Conservation (phyloP, 768 basidiomycete species). For the Kwoniella shandongensis region DNA sequence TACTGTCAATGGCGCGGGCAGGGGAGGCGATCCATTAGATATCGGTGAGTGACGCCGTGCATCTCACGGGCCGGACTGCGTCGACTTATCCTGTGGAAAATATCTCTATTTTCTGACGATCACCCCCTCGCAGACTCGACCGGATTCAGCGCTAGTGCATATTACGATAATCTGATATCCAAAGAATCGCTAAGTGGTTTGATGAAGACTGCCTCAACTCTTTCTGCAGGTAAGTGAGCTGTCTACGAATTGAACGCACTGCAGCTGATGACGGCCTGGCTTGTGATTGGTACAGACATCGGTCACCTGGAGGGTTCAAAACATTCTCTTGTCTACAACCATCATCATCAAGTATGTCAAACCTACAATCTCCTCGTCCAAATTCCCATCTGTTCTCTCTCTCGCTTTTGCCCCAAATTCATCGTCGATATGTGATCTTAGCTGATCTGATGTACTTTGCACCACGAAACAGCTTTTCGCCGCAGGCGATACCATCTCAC, state of each 20-base stretch:
- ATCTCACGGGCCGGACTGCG: background rate
- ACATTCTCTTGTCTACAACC: slow-evolving; percentile 51
- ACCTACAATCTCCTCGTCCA: background rate
- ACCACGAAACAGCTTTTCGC: slow-evolving; percentile 41
- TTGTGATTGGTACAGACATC: slow-evolving; percentile 31
- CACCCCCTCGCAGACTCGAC: slow-evolving; percentile 43
- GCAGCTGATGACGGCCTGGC: background rate
- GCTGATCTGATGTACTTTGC: background rate
- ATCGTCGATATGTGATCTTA: background rate
- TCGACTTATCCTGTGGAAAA: background rate
- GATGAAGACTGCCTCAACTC: slow-evolving; percentile 34
- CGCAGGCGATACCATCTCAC: slow-evolving; percentile 51
- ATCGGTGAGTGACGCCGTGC: slow-evolving; percentile 22
- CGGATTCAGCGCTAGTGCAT: slow-evolving; percentile 38
- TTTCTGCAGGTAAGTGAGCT: slow-evolving; percentile 42
- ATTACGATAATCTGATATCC: slow-evolving; percentile 46
- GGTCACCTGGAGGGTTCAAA: slow-evolving; percentile 45
- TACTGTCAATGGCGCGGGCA: background rate
- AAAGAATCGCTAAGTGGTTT: slow-evolving; percentile 40
- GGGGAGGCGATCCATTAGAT: slow-evolving; percentile 29
- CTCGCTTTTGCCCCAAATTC: too few relatives aligned
- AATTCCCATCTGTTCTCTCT: background rate
- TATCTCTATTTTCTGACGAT: background rate
- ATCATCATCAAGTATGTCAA: slow-evolving; percentile 50
- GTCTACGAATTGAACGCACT: too few relatives aligned